phyloP scores from a whole-genome alignment of 768 basidiomycete genomes.

The Boletus edulis region DNA sequence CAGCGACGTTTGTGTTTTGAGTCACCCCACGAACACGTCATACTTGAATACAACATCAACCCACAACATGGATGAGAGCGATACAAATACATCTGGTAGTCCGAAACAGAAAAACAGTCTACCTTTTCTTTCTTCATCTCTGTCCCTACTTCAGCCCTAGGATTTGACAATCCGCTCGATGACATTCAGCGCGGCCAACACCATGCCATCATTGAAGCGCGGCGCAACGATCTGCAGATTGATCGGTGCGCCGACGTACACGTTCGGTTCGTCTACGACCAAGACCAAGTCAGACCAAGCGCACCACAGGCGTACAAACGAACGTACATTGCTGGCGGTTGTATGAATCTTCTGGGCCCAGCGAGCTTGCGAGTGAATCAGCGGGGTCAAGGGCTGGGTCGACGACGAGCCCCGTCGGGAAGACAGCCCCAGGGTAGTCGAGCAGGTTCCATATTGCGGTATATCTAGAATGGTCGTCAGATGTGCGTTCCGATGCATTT shows the following conservation, averaged over 20 bases:
- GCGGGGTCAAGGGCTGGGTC: conserved; percentile 26
- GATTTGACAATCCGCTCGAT: conserved; percentile 26
- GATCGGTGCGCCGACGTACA: conserved; percentile 17
- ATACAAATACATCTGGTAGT: not conserved
- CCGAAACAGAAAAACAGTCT: not conserved
- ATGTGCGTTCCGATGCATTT: not conserved
- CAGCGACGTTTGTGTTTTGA: no score
- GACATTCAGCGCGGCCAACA: conserved; percentile 24
- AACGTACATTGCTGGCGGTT: conserved; percentile 20
- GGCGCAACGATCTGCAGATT: conserved; percentile 22
- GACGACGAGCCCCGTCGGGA: conserved; percentile 39
- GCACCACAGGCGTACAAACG: not conserved
- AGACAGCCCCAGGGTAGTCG: conserved; percentile 43
- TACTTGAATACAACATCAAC: no score
- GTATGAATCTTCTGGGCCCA: conserved; percentile 22
- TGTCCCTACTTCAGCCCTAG: not conserved
- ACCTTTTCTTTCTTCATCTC: not conserved
- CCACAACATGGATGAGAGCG: no score
- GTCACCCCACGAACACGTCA: no score
- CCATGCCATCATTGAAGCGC: conserved; percentile 27
- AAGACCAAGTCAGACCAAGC: conserved; percentile 1
- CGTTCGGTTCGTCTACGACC: conserved; percentile 21
- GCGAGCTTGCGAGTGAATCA: conserved; percentile 2
- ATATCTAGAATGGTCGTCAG: conserved; percentile 26
- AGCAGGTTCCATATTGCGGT: conserved; percentile 43